These are phyloP conservation scores for Leccinum longicurvipes DNA, from an alignment of 768 basidiomycete genomes.

Conservation along the genomic window DNA sequence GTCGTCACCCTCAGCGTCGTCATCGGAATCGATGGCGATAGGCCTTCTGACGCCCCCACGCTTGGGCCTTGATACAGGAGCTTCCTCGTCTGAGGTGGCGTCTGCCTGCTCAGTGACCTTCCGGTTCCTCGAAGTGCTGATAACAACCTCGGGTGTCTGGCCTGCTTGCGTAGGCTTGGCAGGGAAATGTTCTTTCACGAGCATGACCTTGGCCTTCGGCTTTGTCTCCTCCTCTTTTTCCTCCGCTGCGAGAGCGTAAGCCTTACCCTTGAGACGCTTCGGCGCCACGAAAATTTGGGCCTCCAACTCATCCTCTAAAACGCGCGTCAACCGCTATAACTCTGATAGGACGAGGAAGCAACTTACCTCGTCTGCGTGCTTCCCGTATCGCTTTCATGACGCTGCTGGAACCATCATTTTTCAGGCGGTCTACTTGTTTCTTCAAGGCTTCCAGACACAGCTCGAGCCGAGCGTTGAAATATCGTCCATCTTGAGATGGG, in stretches of 20 bases:
- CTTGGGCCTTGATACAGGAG: conserved; percentile 35
- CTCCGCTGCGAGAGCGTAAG: conserved; percentile 61
- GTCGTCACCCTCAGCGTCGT: conserved; percentile 36
- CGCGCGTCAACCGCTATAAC: neutral
- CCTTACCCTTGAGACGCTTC: conserved; percentile 74
- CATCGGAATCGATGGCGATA: conserved; percentile 52
- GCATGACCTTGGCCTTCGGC: conserved; percentile 9
- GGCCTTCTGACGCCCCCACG: conserved; percentile 38
- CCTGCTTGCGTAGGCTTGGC: conserved; percentile 37
- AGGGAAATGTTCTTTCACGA: conserved; percentile 22
- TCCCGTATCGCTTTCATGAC: conserved; percentile 66
- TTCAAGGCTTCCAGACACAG: conserved; percentile 54
- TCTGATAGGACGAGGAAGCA: neutral
- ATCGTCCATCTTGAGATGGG: conserved; percentile 78
- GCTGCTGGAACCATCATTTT: conserved; percentile 56
- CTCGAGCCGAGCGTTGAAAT: conserved; percentile 83
- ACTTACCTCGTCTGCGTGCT: conserved; percentile 57
- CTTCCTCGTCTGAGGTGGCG: conserved; percentile 29
- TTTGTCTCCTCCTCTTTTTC: conserved; percentile 24
- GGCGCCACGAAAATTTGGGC: conserved; percentile 42
- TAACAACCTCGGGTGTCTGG: conserved; percentile 55
- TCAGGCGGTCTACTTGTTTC: conserved; percentile 65
- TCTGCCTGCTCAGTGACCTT: conserved; percentile 17
- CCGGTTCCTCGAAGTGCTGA: conserved; percentile 33
- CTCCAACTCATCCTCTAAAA: conserved; percentile 50